Conservation (phyloP, 2,329 filamentous ascomycete genomes). For the Phaeophleospora eucalypticola region DNA sequence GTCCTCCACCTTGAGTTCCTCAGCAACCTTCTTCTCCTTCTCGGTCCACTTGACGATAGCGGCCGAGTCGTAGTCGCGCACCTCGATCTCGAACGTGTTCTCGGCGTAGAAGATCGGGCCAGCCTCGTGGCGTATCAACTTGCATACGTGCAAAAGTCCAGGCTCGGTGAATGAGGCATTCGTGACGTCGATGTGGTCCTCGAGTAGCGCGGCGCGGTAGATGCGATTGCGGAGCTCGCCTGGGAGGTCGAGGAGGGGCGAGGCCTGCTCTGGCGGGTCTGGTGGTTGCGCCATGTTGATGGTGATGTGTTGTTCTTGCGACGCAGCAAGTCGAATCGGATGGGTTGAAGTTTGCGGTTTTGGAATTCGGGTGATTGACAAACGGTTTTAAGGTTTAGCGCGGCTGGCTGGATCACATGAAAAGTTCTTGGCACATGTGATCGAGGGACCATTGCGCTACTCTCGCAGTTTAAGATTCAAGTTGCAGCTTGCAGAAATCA, state of each 20-base stretch:
- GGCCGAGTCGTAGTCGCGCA: neutral
- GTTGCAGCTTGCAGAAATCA: too few relatives aligned
- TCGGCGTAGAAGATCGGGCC: neutral
- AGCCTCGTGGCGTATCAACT: neutral
- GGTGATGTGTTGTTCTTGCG: neutral
- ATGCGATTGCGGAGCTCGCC: neutral
- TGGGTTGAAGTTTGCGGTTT: neutral
- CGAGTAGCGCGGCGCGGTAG: neutral
- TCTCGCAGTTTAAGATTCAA: too few relatives aligned
- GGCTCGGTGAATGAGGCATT: neutral
- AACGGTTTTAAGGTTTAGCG: too few relatives aligned
- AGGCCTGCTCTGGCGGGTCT: neutral
- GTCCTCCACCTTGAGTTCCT: neutral
- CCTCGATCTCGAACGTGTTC: neutral
- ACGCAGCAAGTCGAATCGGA: neutral
- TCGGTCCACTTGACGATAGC: neutral
- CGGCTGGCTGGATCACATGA: too few relatives aligned
- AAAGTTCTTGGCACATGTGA: too few relatives aligned
- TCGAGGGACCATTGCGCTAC: too few relatives aligned
- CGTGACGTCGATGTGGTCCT: neutral
- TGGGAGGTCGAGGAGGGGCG: neutral
- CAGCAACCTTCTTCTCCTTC: neutral
- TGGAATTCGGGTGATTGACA: too few relatives aligned
- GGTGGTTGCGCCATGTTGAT: neutral
- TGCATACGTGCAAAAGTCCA: neutral